Evolutionary conservation across 2,329 filamentous ascomycete genomes (phyloP).

Genomic region (Cercospora sojina): DNA sequence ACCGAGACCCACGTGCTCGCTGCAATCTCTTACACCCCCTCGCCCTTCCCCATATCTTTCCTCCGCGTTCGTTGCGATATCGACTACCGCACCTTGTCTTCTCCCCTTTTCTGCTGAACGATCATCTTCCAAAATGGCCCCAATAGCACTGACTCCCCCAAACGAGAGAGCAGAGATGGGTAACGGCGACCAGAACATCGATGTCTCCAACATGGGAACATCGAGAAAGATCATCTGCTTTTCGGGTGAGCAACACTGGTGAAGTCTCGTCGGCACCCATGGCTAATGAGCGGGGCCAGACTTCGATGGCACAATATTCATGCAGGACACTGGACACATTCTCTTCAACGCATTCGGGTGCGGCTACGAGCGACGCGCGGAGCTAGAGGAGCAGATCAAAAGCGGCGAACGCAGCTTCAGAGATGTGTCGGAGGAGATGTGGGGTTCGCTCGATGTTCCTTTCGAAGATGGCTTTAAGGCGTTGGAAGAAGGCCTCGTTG

Average conservation of each 20-base stretch:
- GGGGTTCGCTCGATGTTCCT: constrained; percentile 64
- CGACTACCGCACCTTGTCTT: neutral
- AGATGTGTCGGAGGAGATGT: constrained; percentile 71
- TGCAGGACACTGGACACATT: constrained; percentile 63
- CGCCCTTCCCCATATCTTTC: neutral
- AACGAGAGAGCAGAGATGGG: constrained; percentile 30
- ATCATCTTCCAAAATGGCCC: constrained; percentile 33
- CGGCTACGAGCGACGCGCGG: constrained; percentile 55
- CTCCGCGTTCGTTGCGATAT: neutral
- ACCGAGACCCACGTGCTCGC: neutral
- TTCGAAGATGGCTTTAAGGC: constrained; percentile 67
- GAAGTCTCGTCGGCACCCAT: neutral
- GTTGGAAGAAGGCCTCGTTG: constrained; percentile 61
- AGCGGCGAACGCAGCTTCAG: constrained; percentile 65
- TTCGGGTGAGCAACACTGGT: constrained; percentile 46
- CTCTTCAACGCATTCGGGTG: constrained; percentile 67
- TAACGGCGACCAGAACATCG: constrained; percentile 9
- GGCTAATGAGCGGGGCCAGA: constrained; percentile 44
- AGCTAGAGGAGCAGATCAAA: constrained; percentile 64
- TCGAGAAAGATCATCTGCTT: constrained; percentile 61
- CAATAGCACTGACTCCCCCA: constrained; percentile 32
- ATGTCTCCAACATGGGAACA: constrained; percentile 38
- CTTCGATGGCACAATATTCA: constrained; percentile 71
- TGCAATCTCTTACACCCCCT: neutral
- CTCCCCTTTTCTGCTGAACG: neutral